Evolutionary conservation across 2,329 filamentous ascomycete species (phyloP), one percentile per base, ranked within the genome.

Genomic region (Pochonia chlamydosporia): DNA sequence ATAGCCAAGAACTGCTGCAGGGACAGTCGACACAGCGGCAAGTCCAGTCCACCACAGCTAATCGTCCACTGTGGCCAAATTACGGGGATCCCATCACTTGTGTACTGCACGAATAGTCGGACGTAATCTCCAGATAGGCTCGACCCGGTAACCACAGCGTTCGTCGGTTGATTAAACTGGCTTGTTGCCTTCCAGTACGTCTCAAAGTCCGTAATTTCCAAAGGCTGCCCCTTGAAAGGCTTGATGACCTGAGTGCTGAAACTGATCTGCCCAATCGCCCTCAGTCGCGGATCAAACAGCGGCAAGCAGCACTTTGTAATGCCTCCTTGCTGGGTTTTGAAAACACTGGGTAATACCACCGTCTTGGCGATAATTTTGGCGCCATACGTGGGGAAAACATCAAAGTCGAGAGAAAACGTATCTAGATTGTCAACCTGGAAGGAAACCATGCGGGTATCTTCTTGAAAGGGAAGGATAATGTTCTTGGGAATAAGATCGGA

Each of bases 151-250:
- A 99, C 89, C 21, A 97, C 81, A 21, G 89, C 88, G 60, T 81
- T 93, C 40, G 90, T 87, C 1, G 68, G 68, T 43, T 88, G 84
- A 63, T 96, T 89, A 41, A 93, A 79, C 57, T 96, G 90, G 59
- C 90, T 96, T 1, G 93, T 99, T 0, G 92, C 92, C 67, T 97
- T 99, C 93, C 93, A 99, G 67, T 99, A 99, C 0, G 93, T 97
- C 53, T 95, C 93, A 58, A 97, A 99, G 61, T 97, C 91, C 1
- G 93, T 95, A 51, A 99, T 96, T 65, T 99, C 93, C 20, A 99
- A 74, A 3, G 93, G 90, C 51, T 90, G 86, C 7, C 93, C 92
- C 52, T 84, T 82, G 70, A 97, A 99, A 0, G 93, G 93, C 61
- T 96, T 96, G 64, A 99, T 95, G 23, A 97, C 89, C 63, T 97